Evolutionary conservation across 148 eudicot species (phyloP).

Genomic region (Rhododendron molle): DNA sequence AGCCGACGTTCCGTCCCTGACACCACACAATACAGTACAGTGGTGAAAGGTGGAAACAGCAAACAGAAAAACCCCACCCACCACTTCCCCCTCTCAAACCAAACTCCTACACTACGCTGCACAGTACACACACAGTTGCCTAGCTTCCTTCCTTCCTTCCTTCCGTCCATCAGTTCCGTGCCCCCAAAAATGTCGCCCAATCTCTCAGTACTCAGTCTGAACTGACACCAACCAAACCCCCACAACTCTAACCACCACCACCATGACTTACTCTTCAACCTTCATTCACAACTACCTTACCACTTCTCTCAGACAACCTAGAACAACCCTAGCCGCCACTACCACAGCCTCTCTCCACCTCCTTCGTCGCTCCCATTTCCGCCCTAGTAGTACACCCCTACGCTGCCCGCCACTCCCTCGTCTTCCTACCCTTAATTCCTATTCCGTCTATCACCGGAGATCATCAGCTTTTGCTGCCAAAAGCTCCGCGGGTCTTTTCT

Average conservation of each 20-base stretch:
- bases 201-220: background rate
- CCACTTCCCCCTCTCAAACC: no score
- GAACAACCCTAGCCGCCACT: conserved; percentile 6
- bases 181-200: background rate
- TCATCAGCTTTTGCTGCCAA: conserved; percentile 2
- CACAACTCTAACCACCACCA: conserved; percentile 3
- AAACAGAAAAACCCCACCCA: no score
- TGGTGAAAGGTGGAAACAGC: no score
- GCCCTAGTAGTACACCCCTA: background rate
- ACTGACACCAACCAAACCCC: background rate
- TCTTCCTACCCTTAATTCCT: background rate
- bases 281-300: conserved; percentile 32
- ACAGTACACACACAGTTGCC: no score
- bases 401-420: conserved; percentile 7
- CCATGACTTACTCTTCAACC: conserved; percentile 37
- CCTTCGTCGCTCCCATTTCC: conserved; percentile 10
- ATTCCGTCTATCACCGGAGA: background rate
- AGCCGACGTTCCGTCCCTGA: no score
- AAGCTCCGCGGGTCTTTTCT: conserved; percentile 16
- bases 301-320: conserved; percentile 25
- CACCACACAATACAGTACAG: no score
- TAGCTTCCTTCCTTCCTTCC: background rate
- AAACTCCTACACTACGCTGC: no score
- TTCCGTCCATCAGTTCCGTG: no score
- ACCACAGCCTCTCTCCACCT: background rate